phyloP scores from a whole-genome alignment of 345 rosid genomes.

The Ailanthus altissimus region DNA sequence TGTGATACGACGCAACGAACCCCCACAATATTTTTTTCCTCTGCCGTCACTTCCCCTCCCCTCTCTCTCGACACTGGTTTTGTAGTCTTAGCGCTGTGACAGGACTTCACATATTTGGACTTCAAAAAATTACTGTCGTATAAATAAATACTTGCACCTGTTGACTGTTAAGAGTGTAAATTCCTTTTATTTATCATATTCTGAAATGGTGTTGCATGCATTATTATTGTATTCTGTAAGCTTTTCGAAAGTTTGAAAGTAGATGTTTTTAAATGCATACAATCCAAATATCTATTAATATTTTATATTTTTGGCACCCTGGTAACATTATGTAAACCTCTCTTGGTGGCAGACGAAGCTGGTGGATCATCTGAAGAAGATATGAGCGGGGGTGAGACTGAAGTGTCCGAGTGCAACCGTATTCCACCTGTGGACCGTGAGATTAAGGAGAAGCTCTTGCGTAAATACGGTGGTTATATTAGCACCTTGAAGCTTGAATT shows the following conservation, averaged over 20 bases:
- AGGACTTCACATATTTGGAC: not conserved
- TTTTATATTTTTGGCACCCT: not conserved
- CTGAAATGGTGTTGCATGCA: not conserved
- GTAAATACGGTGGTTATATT: conserved; percentile 48
- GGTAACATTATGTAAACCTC: not conserved
- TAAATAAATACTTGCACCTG: not conserved
- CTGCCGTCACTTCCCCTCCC: not conserved
- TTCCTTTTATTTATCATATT: not conserved
- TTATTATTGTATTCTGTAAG: not conserved
- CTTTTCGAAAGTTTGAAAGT: not conserved
- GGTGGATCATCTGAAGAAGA: conserved; percentile 49
- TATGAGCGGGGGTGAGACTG: conserved; percentile 40
- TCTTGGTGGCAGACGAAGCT: conserved; percentile 27
- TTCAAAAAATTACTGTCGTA: not conserved
- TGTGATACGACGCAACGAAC: conserved; percentile 32
- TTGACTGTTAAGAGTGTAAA: not conserved
- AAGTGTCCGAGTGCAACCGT: conserved; percentile 13
- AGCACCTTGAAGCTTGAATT: conserved; percentile 50
- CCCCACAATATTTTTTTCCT: not conserved
- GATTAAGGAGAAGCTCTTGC: conserved; percentile 43
- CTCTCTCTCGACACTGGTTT: not conserved
- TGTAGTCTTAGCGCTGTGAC: too few relatives aligned
- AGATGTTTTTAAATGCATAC: not conserved
- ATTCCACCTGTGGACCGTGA: conserved; percentile 37
- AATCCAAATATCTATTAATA: not conserved